A percentile compares a stretch with the other conserved stretches of the same genome.
These are phyloP conservation scores for Actinomortierella ambigua DNA, from an alignment of 371 early-diverging fungal species.

Conservation along the genomic window DNA sequence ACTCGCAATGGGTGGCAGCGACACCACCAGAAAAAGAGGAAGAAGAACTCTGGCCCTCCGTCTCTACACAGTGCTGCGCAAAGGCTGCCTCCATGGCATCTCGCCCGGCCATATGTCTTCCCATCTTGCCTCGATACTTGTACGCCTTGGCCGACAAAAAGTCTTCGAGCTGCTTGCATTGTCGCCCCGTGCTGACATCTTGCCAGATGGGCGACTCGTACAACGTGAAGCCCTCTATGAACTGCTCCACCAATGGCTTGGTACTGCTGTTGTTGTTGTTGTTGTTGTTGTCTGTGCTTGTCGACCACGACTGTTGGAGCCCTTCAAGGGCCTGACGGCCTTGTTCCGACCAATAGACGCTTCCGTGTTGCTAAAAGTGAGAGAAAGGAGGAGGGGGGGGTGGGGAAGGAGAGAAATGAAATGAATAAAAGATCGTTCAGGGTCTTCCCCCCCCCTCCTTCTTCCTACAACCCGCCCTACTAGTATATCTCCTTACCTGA, in stretches of 20 bases:
- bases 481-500: conserved; percentile 56
- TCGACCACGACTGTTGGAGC: conserved; percentile 30
- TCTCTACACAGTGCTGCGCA: no score
- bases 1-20: not conserved
- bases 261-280: no score
- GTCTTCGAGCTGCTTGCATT: conserved; percentile 68
- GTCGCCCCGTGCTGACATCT: conserved; percentile 74
- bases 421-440: not conserved
- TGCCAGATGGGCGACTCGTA: conserved; percentile 83
- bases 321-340: conserved; percentile 50
- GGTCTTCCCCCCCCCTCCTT: not conserved
- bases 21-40: no score
- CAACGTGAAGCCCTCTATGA: conserved; percentile 65
- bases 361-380: conserved; percentile 75
- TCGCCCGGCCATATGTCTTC: no score
- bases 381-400: not conserved
- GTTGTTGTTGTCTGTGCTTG: not conserved
- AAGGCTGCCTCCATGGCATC: no score
- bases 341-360: conserved; percentile 73
- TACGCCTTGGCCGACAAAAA: conserved; percentile 21
- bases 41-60: no score
- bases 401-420: not conserved
- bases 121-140: not conserved
- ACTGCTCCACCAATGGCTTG: conserved; percentile 53
- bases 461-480: not conserved